Evolutionary conservation across 306 rosid species (phyloP).

Genomic region (Cyclanthera cordifolia): DNA sequence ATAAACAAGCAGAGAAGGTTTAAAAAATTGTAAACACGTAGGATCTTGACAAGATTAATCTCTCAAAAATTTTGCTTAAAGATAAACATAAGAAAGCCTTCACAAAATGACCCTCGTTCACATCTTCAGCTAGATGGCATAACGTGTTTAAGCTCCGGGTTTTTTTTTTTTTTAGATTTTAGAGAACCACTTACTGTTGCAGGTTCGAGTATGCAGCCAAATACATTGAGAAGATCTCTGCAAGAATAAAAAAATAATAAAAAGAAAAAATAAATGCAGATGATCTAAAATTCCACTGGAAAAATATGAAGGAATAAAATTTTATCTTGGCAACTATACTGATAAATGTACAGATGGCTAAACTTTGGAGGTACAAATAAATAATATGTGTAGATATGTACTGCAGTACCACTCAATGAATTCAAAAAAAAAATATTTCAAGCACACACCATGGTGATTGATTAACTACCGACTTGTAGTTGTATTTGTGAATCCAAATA

Average conservation of each 20-base stretch:
- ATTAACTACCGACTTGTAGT: not conserved
- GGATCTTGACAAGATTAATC: not conserved
- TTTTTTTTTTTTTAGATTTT: not conserved
- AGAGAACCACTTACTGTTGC: constrained; percentile 57
- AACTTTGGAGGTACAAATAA: not conserved
- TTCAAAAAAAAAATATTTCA: not conserved
- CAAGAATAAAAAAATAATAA: too few relatives aligned
- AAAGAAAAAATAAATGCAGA: not conserved
- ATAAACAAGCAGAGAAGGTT: constrained; percentile 25
- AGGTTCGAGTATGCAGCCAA: constrained; percentile 76
- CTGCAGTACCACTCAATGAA: constrained; percentile 6
- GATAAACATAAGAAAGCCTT: constrained; percentile 13
- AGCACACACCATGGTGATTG: not conserved
- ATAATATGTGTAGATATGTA: not conserved
- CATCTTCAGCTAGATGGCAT: not conserved
- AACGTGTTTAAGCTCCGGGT: not conserved
- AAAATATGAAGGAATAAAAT: not conserved
- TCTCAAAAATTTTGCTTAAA: not conserved
- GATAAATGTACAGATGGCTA: not conserved
- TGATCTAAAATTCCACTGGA: constrained; percentile 15
- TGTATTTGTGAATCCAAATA: not conserved
- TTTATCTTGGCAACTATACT: not conserved
- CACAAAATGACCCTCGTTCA: not conserved
- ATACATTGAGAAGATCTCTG: constrained; percentile 69
- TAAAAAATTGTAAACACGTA: constrained; percentile 13